Base-by-base conservation (phyloP, 225 moss, liverwort and hornwort genomes). In the Asterella californica region DNA sequence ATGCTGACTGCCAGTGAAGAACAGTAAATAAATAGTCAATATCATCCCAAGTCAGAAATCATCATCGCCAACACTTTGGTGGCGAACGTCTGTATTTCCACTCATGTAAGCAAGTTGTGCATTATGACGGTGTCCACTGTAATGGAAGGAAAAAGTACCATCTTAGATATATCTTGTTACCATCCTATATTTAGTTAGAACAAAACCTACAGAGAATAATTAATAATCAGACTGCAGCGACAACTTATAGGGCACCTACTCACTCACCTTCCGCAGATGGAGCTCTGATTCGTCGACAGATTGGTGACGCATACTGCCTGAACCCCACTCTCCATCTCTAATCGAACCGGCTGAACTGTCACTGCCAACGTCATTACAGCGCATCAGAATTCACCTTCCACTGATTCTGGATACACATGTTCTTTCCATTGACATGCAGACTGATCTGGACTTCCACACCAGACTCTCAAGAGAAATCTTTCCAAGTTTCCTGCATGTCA, bases 271-370 rank as follows among this genome's bases (percentile, higher is more conserved):
- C 11, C 76, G 79, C 55, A 81, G 5, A 22, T 69, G 81, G 5
- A 77, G 24, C 10, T 82, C 87, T 75, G 54, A 79, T 2, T 70
- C 57, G 17, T 55, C 73, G n/a, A 60, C 74, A 10, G 34, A 65
- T 46, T 74, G 60, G 36, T 78, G 61, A 48, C 82, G 70, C 36
- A 29, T 73, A 0, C 25, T 80, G 50, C 25, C 49, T 19, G 7
- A 52, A 53, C 54, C 79, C 84, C 76, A 84, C 29, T 67, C 82
- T 47, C 57, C 48, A 25, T 82, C 75, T 77, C 59, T 72, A n/a
- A 72, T 54, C 15, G 82, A 87, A 45, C 81, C 77, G 32, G 57
- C 77, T 12, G 76, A 80, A 79, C 80, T 83, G 10, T 79, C 80
- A 76, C 81, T 81, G 57, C 76, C 70, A 57, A 32, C 33, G 79